Base-by-base conservation (phyloP, 306 rosid species). In the Dryas alaskensis region DNA sequence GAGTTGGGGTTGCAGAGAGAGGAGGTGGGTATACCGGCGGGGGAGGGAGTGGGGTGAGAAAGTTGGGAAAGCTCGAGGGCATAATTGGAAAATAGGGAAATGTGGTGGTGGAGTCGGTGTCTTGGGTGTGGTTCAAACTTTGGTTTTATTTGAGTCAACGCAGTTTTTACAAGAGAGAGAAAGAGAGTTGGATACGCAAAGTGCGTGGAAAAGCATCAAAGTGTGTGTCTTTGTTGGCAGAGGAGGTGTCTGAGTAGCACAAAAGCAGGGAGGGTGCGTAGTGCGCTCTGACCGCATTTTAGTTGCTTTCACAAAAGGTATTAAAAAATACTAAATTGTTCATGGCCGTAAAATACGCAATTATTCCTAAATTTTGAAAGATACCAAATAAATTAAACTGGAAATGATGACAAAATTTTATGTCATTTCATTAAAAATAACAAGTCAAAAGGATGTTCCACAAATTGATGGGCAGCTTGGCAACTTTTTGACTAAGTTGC, bases 121-220 rank as follows among this genome's bases (percentile, higher is more conserved):
- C 6, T 57, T 57, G 4, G 73, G 72, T 50, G 57, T 40, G 14
- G 2, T 53, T 70, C 63, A 54, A 70, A 44, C n/a, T 53, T 55
- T 42, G 72, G 46, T 51, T 0, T 31, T 39, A 2, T 53, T 9
- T 0, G 77, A 81, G 96, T 90, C 96, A 90, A 90, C 92, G 96
- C 84, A 80, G 88, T 58, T 84, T 67, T 76, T 87, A 86, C 81
- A 5, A 69, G 75, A 63, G 65, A 72, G 65, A 62, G 72, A 63
- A 80, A 74, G 79, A 9, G 85, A 84, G 76, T 86, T 84, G 57
- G 67, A 80, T 83, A 90, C 92, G 92, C 96, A 81, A 87, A 8
- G 83, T 87, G 87, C 89, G 87, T 65, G 78, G 76, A 63, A 68
- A 55, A 19, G 90, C 83, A 78, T 25, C 7, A 8, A 48, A 17